Evolutionary conservation across 1,284 basidiomycete species (phyloP).

Genomic region (Sphagnurus paluster): DNA sequence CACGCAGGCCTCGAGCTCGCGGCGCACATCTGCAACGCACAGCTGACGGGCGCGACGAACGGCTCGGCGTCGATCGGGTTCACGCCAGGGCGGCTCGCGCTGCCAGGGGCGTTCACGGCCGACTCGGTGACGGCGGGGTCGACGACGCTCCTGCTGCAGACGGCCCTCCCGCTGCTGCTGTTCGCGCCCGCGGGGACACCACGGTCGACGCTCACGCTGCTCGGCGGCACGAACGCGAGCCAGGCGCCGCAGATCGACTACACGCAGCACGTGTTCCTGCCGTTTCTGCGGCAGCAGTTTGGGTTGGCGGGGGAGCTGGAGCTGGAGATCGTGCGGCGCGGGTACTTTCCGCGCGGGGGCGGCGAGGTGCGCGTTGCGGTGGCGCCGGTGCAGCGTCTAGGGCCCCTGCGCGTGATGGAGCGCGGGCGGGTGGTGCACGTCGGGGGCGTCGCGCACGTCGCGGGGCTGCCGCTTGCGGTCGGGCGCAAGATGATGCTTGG

Average conservation of each 20-base stretch:
- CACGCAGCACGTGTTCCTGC: slow-evolving; percentile 58
- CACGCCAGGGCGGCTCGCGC: slow-evolving; percentile 42
- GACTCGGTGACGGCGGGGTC: slow-evolving; percentile 72
- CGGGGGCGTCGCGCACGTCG: slow-evolving; percentile 59
- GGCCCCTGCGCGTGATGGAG: slow-evolving; percentile 47
- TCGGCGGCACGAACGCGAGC: slow-evolving; percentile 70
- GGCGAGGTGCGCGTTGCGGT: slow-evolving; percentile 54
- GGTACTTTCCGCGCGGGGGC: slow-evolving; percentile 71
- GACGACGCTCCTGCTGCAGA: slow-evolving; percentile 66
- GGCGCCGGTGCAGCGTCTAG: slow-evolving; percentile 41
- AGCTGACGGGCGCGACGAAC: slow-evolving; percentile 48
- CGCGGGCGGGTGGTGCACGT: slow-evolving; percentile 54
- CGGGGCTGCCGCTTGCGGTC: slow-evolving; percentile 53
- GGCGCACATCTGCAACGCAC: slow-evolving; percentile 54
- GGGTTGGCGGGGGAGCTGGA: slow-evolving; percentile 39
- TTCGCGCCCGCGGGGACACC: slow-evolving; percentile 40
- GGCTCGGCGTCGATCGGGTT: slow-evolving; percentile 55
- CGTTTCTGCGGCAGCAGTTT: slow-evolving; percentile 61
- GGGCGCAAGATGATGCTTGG: slow-evolving; percentile 55
- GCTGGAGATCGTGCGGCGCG: slow-evolving; percentile 51
- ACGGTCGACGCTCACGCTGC: slow-evolving; percentile 48
- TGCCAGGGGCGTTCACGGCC: slow-evolving; percentile 49
- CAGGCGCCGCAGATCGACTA: slow-evolving; percentile 74
- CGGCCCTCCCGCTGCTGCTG: slow-evolving; percentile 66
- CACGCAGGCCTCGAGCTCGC: slow-evolving; percentile 61